Evolutionary conservation across 805 yeast genomes (phyloP), one percentile per base, ranked within the genome.

Genomic region (Lipomyces spencermartinsiae): DNA sequence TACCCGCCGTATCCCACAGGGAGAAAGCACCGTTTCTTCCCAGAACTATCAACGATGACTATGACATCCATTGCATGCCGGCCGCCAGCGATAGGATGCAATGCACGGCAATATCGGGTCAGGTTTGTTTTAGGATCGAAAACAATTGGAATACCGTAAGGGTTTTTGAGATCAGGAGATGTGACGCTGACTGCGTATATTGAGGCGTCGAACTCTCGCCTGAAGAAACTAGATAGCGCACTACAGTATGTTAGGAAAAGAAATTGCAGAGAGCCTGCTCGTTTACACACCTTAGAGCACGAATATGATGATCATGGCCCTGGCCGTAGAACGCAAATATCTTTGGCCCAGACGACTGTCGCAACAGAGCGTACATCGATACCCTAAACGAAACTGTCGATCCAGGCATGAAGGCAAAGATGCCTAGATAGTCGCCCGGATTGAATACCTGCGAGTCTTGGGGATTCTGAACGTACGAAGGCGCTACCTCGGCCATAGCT

Each of bases 71-170:
- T 69, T 3, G 73, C 70, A 16, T 56, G 63, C 34, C 63, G 57
- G 39, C 73, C 73, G 33, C 73, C 73, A 12, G 70, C 67, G n/a
- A 65, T 57, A 14, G 73, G 73, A 53, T 70, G 71, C 16, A 70
- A 61, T 12, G 72, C 72, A 25, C 72, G 63, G 16, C 71, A 65
- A 31, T 60, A 53, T 25, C 65, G 58, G 12, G 72, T 69, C 25
- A 69, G 58, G 8, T 49, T 55, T 16, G 71, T 63, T 43, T 59
- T 60, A n/a, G 66, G 43, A 39, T 69, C 72, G 43, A 33, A 54
- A 16, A 69, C 16, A 1, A 69, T 25, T 19, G 72, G 72, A 10
- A 69, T 34, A 12, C 35, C 35, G 35, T 56, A 57, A 3, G 35
- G 56, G 49, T 67, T 69, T 16, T 29, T 49, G 39, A 49, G 25